Base-by-base conservation (phyloP, 352 stramenopile genomes). In the Globisporangium cystogenes region DNA sequence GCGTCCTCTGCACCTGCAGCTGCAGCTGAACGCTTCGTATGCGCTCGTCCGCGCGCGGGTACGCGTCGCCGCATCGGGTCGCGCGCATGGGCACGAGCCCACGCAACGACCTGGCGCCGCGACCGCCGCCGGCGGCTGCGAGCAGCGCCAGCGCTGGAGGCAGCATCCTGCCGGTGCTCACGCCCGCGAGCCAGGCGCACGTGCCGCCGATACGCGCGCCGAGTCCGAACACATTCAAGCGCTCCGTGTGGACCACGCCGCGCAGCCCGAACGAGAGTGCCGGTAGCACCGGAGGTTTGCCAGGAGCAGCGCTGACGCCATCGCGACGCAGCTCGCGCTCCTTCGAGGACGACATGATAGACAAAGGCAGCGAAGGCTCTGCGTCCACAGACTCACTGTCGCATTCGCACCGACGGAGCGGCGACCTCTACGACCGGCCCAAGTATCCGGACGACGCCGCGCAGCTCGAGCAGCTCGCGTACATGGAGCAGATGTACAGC, bases 401-500 rank as follows among this genome's bases (percentile, higher is more conserved):
- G 10, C 37, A 44, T 10, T 39, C 37, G 10, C 7, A 41, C 43
- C 7, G 62, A 53, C 24, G 44, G 60, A 47, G 60, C 55, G n/a
- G 36, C 52, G 67, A 40, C 26, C 56, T 45, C 24, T 41, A 16
- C 20, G 33, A 53, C 11, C 41, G 36, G 11, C 29, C 50, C 11
- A 40, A 31, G 43, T 24, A 52, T 26, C 14, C 23, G 18, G 36
- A 43, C 6, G 35, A 52, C 12, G 58, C 64, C 7, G 65, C 64
- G 11, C 58, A 82, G 46, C 65, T 72, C 20, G 56, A 55, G 4
- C 75, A 89, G 31, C 64, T 84, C 27, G 63, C 62, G 18, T 84
- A 84, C 51, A 89, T 89, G 78, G 75, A 89, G 47, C 64, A 86
- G 43, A 87, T 89, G 69, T 82, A 85, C 59, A 70, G 54, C 20